phyloP scores from a whole-genome alignment of 2,329 filamentous ascomycete genomes.

The Basipetospora chlamydospora region DNA sequence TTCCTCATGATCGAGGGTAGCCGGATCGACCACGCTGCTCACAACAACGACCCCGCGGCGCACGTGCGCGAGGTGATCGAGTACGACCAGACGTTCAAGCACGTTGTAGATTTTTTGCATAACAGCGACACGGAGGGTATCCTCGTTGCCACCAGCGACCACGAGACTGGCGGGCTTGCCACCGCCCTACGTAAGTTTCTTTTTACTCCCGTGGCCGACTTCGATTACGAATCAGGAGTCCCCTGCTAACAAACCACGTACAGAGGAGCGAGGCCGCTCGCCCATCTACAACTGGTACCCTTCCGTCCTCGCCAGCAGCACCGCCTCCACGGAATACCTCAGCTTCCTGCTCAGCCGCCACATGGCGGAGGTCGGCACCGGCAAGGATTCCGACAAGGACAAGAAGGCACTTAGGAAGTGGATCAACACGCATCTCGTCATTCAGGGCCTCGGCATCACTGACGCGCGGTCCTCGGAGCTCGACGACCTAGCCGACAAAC shows the following conservation, averaged over 20 bases:
- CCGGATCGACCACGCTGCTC: conserved; percentile 88
- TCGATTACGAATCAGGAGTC: background rate
- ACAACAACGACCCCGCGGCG: conserved; percentile 69
- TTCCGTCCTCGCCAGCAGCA: conserved; percentile 57
- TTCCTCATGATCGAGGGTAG: conserved; percentile 98
- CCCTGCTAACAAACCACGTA: conserved; percentile 21
- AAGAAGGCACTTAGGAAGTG: conserved; percentile 39
- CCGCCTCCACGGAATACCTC: conserved; percentile 64
- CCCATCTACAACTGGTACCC: conserved; percentile 68
- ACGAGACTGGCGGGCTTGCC: conserved; percentile 85
- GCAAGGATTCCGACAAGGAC: conserved; percentile 16
- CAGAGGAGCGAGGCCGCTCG: conserved; percentile 34
- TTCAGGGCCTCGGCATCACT: conserved; percentile 58
- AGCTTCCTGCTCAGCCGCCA: conserved; percentile 46
- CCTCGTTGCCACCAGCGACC: conserved; percentile 82
- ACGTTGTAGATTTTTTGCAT: conserved; percentile 73
- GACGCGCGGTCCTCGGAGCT: conserved; percentile 63
- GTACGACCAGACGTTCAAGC: conserved; percentile 75
- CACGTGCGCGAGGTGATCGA: conserved; percentile 89
- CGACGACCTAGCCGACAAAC: conserved; percentile 42
- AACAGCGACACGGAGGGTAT: conserved; percentile 59
- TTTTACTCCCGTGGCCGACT: background rate
- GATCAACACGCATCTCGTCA: conserved; percentile 53
- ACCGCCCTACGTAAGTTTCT: conserved; percentile 55
- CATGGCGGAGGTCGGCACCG: conserved; percentile 26